Percentiles rank a stretch among this genome's conserved stretches.
Evolutionary conservation across 2,329 filamentous ascomycete species (phyloP).

Genomic region (Xylaria sp.): DNA sequence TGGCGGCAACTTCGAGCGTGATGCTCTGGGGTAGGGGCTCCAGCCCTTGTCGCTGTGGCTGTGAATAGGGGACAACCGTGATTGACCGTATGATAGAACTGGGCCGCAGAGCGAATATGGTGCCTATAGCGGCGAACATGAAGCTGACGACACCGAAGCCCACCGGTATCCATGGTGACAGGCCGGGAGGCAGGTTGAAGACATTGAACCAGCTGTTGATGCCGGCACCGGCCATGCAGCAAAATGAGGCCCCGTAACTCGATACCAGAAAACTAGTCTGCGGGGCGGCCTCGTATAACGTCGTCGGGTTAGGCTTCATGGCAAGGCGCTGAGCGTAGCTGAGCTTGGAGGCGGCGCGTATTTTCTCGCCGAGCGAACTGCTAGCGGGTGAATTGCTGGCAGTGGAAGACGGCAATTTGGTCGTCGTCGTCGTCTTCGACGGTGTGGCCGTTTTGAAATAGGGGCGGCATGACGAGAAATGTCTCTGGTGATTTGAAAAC

Average conservation of each 20-base stretch:
- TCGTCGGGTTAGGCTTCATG: slow-evolving; percentile 64
- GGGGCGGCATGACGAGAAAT: slow-evolving; percentile 30
- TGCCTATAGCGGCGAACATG: slow-evolving; percentile 69
- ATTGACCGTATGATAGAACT: slow-evolving; percentile 68
- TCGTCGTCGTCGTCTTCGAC: background rate
- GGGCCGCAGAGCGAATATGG: slow-evolving; percentile 68
- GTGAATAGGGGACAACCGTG: slow-evolving; percentile 58
- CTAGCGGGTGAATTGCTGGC: slow-evolving; percentile 5
- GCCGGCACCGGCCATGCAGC: slow-evolving; percentile 63
- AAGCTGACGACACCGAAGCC: slow-evolving; percentile 69
- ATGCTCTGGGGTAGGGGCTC: slow-evolving; percentile 46
- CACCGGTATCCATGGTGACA: slow-evolving; percentile 67
- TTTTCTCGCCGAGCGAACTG: slow-evolving; percentile 21
- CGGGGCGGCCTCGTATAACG: slow-evolving; percentile 73
- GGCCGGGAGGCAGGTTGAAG: slow-evolving; percentile 60
- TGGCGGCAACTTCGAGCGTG: slow-evolving; percentile 64
- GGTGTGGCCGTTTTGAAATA: background rate
- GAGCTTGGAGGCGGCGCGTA: slow-evolving; percentile 49
- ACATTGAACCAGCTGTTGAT: slow-evolving; percentile 63
- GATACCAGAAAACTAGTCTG: slow-evolving; percentile 71
- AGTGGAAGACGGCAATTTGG: slow-evolving; percentile 7
- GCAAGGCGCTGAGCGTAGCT: slow-evolving; percentile 67
- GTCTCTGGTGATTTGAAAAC: slow-evolving; percentile 26
- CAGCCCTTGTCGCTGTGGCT: slow-evolving; percentile 7
- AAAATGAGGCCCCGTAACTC: slow-evolving; percentile 66